Conservation (phyloP, 805 yeast species). For the Nakazawaea populi region DNA sequence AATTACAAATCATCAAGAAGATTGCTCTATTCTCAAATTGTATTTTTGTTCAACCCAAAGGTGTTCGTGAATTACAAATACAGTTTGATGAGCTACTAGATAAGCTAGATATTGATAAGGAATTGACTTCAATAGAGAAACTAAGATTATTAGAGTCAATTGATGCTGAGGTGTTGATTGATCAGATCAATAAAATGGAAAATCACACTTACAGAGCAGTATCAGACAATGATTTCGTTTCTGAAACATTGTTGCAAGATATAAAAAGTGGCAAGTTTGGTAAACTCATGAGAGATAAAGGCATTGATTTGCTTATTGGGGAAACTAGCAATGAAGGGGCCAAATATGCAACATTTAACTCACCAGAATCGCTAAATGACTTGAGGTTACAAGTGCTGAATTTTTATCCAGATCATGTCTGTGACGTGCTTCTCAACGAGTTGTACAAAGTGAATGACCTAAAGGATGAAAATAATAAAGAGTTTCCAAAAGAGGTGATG, state of each 20-base stretch:
- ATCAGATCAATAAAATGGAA: slow-evolving; percentile 20
- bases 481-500: slow-evolving; percentile 16
- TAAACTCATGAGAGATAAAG: slow-evolving; percentile 15
- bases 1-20: slow-evolving; percentile 31
- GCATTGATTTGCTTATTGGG: slow-evolving; percentile 23
- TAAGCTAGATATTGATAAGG: slow-evolving; percentile 17
- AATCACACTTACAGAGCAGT: slow-evolving; percentile 33
- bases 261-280: slow-evolving; percentile 24
- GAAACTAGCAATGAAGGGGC: slow-evolving; percentile 29
- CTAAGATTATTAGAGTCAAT: slow-evolving; percentile 17
- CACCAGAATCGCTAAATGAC: slow-evolving; percentile 23
- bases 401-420: slow-evolving; percentile 27
- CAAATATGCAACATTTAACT: slow-evolving; percentile 24
- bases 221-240: slow-evolving; percentile 31
- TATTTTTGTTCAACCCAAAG: slow-evolving; percentile 32
- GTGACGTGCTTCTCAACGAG: slow-evolving; percentile 18
- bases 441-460: slow-evolving; percentile 17
- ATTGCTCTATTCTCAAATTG: slow-evolving; percentile 30
- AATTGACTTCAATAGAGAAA: slow-evolving; percentile 16
- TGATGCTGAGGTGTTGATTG: slow-evolving; percentile 15
- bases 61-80: slow-evolving; percentile 25
- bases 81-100: slow-evolving; percentile 31
- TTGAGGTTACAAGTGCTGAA: slow-evolving; percentile 27
- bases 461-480: slow-evolving; percentile 10
- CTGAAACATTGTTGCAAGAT: slow-evolving; percentile 24